Evolutionary conservation across 2,329 filamentous ascomycete genomes (phyloP), one percentile per base, ranked within the genome.

Genomic region (Paraconiothyrium brasiliense): DNA sequence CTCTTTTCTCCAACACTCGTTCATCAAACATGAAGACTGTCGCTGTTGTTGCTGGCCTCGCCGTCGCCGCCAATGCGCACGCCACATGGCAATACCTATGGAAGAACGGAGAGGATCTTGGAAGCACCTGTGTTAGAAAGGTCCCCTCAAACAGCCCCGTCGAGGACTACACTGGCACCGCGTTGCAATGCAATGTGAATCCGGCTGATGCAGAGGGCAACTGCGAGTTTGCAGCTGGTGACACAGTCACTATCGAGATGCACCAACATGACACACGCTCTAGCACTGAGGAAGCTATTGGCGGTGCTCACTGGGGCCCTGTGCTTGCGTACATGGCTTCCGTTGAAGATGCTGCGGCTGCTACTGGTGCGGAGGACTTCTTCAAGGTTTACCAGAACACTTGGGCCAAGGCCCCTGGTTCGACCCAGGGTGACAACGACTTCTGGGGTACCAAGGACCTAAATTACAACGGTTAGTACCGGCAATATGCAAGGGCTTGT

Each of bases 301-400:
- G 71, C 37, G 71, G 71, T 44, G 70, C 81, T 49, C 85, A 87
- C 78, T 77, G 80, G 75, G 85, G 85, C 10, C 84, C 84, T 37
- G 75, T 86, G 67, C 79, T 84, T 66, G 84, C 83, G 58, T 87
- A 84, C 71, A 82, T 87, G 68, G 63, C 66, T 55, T 70, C 71
- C 60, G 71, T 73, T 13, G 70, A 73, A 20, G 83, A 84, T 6
- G 76, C 79, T 14, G 75, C 77, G 30, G 66, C 70, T 20, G 75
- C 75, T 54, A 81, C 83, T 58, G 83, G 84, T 43, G 79, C 80
- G 7, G 83, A 83, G 32, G 77, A 80, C 62, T 84, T 85, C 73
- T 87, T 84, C 66, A 83, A 80, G 73, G 67, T 83, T 50, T 79
- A 79, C 43, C 73, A 82, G 64, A 76, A 79, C 49, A 78, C 76